A percentile compares a stretch with the other conserved stretches of the same genome.
Evolutionary conservation across 176 grass and related monocot species (phyloP).

Genomic region (Carex parvula): DNA sequence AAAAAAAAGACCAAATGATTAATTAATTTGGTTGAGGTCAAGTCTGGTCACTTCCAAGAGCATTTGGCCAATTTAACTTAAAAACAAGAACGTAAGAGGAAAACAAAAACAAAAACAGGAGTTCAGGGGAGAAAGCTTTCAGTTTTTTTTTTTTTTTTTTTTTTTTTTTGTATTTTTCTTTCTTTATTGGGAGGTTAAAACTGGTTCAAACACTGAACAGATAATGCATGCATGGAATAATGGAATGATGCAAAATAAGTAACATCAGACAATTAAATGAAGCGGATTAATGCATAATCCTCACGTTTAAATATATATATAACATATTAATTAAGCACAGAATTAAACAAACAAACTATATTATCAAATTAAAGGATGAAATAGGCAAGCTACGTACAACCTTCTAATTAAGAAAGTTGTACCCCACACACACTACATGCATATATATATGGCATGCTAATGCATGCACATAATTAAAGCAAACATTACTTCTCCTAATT

Average conservation of each 20-base stretch:
- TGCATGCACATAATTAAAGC: neutral
- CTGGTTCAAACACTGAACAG: neutral
- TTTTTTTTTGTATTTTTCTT: too few species aligned
- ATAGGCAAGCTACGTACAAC: neutral
- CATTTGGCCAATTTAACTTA: too few species aligned
- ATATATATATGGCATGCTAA: constrained; percentile 1
- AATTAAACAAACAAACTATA: constrained; percentile 4
- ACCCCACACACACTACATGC: neutral
- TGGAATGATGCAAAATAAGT: too few species aligned
- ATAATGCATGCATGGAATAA: too few species aligned
- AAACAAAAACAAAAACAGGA: too few species aligned
- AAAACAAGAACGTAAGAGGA: too few species aligned
- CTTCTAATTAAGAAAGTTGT: neutral
- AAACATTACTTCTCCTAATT: neutral
- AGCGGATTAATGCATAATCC: neutral
- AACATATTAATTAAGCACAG: neutral
- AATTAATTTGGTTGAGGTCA: too few species aligned
- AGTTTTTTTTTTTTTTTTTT: too few species aligned
- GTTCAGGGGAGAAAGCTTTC: too few species aligned
- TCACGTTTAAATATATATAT: neutral
- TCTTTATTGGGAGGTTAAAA: neutral
- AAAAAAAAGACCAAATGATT: too few species aligned
- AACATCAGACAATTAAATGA: neutral
- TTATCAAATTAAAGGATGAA: neutral
- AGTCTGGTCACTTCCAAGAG: too few species aligned